phyloP scores from a whole-genome alignment of 1,284 basidiomycete genomes.

The Lentinus polychrous region DNA sequence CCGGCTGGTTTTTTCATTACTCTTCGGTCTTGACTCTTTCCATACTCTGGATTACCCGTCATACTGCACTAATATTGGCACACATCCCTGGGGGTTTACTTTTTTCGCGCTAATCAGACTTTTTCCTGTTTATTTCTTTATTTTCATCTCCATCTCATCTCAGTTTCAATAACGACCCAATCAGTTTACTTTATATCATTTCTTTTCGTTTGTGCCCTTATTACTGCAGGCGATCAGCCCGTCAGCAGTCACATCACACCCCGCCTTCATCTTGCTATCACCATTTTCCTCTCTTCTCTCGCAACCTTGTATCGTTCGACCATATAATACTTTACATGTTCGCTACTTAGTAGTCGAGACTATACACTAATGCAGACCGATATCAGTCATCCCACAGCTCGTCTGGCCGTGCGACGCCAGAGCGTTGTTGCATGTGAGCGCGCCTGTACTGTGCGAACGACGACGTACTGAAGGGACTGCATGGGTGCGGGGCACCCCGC shows the following conservation, averaged over 20 bases:
- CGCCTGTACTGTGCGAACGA: too few relatives aligned
- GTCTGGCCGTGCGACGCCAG: too few relatives aligned
- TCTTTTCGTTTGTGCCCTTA: background rate
- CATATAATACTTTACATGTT: conserved; percentile 31
- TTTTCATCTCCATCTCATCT: conserved; percentile 19
- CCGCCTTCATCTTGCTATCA: conserved; percentile 14
- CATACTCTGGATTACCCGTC: background rate
- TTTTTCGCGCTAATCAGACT: conserved; percentile 16
- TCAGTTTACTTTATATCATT: background rate
- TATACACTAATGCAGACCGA: conserved; percentile 2
- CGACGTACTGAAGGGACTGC: too few relatives aligned
- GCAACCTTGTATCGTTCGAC: conserved; percentile 22
- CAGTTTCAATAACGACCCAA: conserved; percentile 11
- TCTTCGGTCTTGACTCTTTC: conserved; percentile 3
- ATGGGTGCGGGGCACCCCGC: too few relatives aligned
- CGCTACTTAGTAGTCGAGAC: background rate
- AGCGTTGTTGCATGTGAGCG: too few relatives aligned
- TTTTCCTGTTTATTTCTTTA: conserved; percentile 19
- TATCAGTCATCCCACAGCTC: background rate
- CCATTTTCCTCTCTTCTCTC: conserved; percentile 19
- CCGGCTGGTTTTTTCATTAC: conserved; percentile 1
- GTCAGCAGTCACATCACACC: background rate
- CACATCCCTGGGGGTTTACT: conserved; percentile 14
- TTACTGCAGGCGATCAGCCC: conserved; percentile 9
- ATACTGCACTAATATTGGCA: background rate